phyloP scores from a whole-genome alignment of 345 rosid species.

The Fremontodendron californicum region DNA sequence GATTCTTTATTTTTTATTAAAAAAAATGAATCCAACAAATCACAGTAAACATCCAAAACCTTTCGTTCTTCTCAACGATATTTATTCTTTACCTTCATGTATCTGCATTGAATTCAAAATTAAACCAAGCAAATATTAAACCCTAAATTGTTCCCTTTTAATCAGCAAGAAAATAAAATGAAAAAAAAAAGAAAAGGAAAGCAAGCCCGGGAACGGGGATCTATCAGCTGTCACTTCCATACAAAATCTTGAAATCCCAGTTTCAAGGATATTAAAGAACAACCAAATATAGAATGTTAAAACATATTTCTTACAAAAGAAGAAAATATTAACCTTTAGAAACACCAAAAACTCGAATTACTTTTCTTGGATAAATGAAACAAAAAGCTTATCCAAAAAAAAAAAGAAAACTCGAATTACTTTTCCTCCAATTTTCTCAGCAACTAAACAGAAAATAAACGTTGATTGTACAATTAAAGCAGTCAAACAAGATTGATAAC shows the following conservation, averaged over 20 bases:
- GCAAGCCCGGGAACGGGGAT: background rate
- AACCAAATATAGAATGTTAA: background rate
- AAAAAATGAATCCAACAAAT: slow-evolving; percentile 13
- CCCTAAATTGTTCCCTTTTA: slow-evolving; percentile 2
- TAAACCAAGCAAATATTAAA: background rate
- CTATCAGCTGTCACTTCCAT: slow-evolving; percentile 4
- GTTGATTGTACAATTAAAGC: background rate
- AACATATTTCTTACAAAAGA: background rate
- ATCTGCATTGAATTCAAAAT: slow-evolving; percentile 24
- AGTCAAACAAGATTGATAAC: slow-evolving; percentile 4
- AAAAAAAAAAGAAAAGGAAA: background rate
- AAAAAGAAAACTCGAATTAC: background rate
- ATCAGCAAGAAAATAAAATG: background rate
- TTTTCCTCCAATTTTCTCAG: slow-evolving; percentile 10
- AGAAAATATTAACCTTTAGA: background rate
- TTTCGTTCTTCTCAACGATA: background rate
- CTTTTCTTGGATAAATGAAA: too few relatives aligned
- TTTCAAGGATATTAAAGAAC: background rate
- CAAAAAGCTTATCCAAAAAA: too few relatives aligned
- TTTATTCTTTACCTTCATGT: background rate
- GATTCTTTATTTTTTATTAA: slow-evolving; percentile 9
- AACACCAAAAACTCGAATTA: background rate
- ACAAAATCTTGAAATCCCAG: slow-evolving; percentile 3
- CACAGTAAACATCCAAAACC: background rate
- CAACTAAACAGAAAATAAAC: slow-evolving; percentile 13